A percentile compares a stretch with the other conserved stretches of the same genome.
Conservation (phyloP, 116 monocot species). For the Dioscorea cayenensis region DNA sequence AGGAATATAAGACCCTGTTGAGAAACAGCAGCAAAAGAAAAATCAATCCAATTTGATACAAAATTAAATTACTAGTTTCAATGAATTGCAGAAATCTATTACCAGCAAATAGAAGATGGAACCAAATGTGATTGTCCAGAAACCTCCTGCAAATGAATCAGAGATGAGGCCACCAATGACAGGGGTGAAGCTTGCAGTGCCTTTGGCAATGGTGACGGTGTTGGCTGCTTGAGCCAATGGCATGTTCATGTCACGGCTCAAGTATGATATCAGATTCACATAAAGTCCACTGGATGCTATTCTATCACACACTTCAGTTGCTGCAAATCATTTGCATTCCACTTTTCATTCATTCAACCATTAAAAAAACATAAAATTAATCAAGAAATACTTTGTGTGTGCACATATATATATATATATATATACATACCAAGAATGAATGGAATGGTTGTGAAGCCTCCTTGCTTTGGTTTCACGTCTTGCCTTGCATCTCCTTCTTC, state of each 20-base stretch:
- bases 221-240: slow-evolving; percentile 46
- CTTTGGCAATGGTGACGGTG: slow-evolving; percentile 55
- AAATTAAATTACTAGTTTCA: too few species aligned
- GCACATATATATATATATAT: too few species aligned
- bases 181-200: slow-evolving; percentile 49
- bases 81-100: too few species aligned
- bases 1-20: slow-evolving; percentile 59
- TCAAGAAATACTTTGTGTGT: too few species aligned
- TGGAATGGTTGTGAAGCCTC: slow-evolving; percentile 24
- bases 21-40: background rate
- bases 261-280: slow-evolving; percentile 58
- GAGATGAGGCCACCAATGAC: slow-evolving; percentile 61
- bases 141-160: slow-evolving; percentile 52
- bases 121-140: slow-evolving; percentile 43
- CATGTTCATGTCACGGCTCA: slow-evolving; percentile 52
- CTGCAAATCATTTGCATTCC: slow-evolving; percentile 6
- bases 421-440: slow-evolving; percentile 15
- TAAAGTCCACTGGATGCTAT: slow-evolving; percentile 41
- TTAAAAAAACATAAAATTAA: too few species aligned
- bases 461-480: slow-evolving; percentile 9
- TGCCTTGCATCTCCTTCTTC: background rate
- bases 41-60: background rate
- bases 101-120: slow-evolving; percentile 59
- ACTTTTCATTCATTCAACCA: too few species aligned
- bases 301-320: slow-evolving; percentile 48